These are phyloP conservation scores for Pulveroboletus sp. DNA, from an alignment of 768 basidiomycete species.

Conservation along the genomic window DNA sequence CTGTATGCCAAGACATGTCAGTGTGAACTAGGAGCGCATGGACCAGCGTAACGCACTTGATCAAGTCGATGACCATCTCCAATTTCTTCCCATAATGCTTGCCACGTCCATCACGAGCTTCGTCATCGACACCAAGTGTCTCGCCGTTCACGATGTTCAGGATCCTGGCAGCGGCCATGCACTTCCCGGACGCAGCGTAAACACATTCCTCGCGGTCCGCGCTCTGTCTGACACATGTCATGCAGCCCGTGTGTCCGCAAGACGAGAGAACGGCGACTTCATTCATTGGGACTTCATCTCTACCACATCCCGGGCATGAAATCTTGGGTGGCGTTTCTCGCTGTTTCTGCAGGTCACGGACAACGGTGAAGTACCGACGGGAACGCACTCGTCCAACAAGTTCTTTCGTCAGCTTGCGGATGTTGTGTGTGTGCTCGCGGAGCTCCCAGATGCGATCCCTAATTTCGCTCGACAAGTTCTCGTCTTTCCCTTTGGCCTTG, in stretches of 20 bases:
- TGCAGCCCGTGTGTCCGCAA: constrained; percentile 88
- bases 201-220: constrained; percentile 84
- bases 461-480: constrained; percentile 49
- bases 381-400: constrained; percentile 88
- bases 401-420: constrained; percentile 83
- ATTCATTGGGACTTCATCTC: constrained; percentile 52
- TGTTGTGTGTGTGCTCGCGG: constrained; percentile 83
- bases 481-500: constrained; percentile 50
- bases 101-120: constrained; percentile 64
- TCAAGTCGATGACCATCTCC: constrained; percentile 70
- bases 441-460: constrained; percentile 75
- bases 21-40: not conserved
- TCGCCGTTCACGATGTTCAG: constrained; percentile 82
- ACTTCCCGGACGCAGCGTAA: constrained; percentile 62
- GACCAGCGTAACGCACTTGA: constrained; percentile 53
- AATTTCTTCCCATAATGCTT: constrained; percentile 83
- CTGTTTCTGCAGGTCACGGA: constrained; percentile 84
- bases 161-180: constrained; percentile 75
- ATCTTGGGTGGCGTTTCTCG: constrained; percentile 55
- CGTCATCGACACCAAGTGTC: constrained; percentile 78
- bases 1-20: constrained; percentile 33
- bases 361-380: constrained; percentile 87
- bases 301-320: constrained; percentile 61
- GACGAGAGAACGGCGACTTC: constrained; percentile 86
- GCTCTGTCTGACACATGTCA: constrained; percentile 64